Conservation (phyloP, 345 rosid genomes). For the Pseudoturritis turrita region DNA sequence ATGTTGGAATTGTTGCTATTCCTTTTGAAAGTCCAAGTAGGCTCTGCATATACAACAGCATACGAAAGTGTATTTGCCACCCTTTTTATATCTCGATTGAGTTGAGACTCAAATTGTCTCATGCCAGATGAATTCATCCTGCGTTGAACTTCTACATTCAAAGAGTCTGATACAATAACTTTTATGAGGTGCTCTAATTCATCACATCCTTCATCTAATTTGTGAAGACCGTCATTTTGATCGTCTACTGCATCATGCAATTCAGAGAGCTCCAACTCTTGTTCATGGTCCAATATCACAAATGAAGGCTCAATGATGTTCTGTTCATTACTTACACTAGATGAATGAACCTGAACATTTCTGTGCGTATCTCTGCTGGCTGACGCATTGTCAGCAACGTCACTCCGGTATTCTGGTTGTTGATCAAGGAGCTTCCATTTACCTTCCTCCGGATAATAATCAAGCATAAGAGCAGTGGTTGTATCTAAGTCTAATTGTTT, state of each 20-base stretch:
- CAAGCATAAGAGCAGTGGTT: constrained; percentile 69
- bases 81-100: constrained; percentile 57
- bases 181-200: constrained; percentile 55
- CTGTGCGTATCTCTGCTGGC: constrained; percentile 24
- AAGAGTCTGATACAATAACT: constrained; percentile 53
- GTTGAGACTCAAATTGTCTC: constrained; percentile 49
- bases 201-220: constrained; percentile 28
- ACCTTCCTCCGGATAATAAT: constrained; percentile 90
- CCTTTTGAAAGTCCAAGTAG: constrained; percentile 38
- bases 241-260: constrained; percentile 28
- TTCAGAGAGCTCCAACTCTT: constrained; percentile 38
- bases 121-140: constrained; percentile 53
- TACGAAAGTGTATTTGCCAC: constrained; percentile 67
- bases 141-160: constrained; percentile 72
- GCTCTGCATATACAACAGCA: constrained; percentile 41
- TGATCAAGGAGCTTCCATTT: constrained; percentile 89
- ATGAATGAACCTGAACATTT: constrained; percentile 25
- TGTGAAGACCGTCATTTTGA: constrained; percentile 29
- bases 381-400: constrained; percentile 31
- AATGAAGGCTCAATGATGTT: constrained; percentile 63
- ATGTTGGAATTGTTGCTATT: constrained; percentile 19
- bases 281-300: constrained; percentile 53
- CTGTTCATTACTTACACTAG: constrained; percentile 31
- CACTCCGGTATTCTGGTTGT: constrained; percentile 43
- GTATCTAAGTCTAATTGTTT: constrained; percentile 64